Percentiles rank a stretch among this genome's conserved stretches.
Evolutionary conservation across 2,329 filamentous ascomycete genomes (phyloP).

Genomic region (Fusarium sororula): DNA sequence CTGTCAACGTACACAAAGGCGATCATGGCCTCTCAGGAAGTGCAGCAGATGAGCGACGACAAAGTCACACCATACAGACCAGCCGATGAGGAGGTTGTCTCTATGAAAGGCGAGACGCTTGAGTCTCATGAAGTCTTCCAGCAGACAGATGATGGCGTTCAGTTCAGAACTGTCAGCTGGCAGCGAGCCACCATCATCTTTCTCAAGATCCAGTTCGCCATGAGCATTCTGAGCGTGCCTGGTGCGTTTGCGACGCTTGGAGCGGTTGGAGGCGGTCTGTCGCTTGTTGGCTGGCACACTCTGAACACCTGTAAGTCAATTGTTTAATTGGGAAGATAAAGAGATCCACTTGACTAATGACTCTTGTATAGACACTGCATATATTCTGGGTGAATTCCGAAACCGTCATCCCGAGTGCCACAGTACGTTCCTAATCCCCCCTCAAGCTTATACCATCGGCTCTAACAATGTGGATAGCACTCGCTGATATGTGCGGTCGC

Average conservation of each 20-base stretch:
- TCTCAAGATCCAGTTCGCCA: constrained; percentile 45
- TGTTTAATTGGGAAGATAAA: rapidly evolving
- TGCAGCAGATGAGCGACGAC: neutral
- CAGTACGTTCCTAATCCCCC: neutral
- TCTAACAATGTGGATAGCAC: neutral
- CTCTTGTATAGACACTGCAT: neutral
- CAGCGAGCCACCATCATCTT: constrained; percentile 53
- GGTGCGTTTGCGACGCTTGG: constrained; percentile 41
- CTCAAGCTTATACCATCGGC: rapidly evolving
- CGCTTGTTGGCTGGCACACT: neutral
- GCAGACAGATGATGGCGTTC: constrained; percentile 38
- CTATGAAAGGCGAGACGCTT: neutral
- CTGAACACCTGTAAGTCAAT: neutral
- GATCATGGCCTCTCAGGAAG: neutral
- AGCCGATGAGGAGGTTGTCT: neutral
- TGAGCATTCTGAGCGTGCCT: constrained; percentile 31
- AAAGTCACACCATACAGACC: neutral
- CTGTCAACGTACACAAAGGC: neutral
- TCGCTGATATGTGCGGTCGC: neutral
- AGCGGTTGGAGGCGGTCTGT: neutral
- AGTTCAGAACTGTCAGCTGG: constrained; percentile 50
- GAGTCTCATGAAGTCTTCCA: constrained; percentile 41
- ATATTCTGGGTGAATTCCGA: neutral
- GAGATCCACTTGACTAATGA: neutral
- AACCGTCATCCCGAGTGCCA: neutral